Evolutionary conservation across 805 yeast genomes (phyloP).

Genomic region (Wickerhamiella siamensis): DNA sequence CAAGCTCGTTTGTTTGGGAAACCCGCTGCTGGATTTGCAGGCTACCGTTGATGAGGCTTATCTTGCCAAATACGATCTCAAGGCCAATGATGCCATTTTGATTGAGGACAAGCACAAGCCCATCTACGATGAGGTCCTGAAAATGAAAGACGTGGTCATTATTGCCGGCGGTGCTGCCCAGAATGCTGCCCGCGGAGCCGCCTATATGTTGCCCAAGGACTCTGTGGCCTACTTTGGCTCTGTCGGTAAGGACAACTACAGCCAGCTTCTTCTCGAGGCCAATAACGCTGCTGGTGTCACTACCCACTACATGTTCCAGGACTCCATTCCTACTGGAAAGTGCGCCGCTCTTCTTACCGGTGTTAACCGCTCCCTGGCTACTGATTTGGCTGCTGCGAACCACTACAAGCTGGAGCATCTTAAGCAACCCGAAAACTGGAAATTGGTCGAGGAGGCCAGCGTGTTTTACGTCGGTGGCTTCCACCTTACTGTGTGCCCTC

Average conservation of each 20-base stretch:
- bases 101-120: slow-evolving; percentile 73
- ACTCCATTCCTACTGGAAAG: slow-evolving; percentile 76
- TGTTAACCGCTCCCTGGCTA: slow-evolving; percentile 78
- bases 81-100: slow-evolving; percentile 88
- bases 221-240: slow-evolving; percentile 91
- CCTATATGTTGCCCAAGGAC: slow-evolving; percentile 65
- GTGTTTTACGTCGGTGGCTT: slow-evolving; percentile 94
- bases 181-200: slow-evolving; percentile 97
- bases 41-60: slow-evolving; percentile 49
- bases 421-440: slow-evolving; percentile 82
- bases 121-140: slow-evolving; percentile 66
- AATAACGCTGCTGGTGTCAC: slow-evolving; percentile 78
- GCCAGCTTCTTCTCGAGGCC: slow-evolving; percentile 68
- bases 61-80: slow-evolving; percentile 67
- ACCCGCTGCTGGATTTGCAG: slow-evolving; percentile 82
- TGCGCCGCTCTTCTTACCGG: slow-evolving; percentile 94
- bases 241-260: slow-evolving; percentile 84
- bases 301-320: slow-evolving; percentile 72
- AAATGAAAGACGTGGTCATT: slow-evolving; percentile 43
- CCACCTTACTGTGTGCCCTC: slow-evolving; percentile 96
- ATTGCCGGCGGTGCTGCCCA: slow-evolving; percentile 99
- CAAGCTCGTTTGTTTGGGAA: slow-evolving; percentile 76
- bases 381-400: slow-evolving; percentile 97
- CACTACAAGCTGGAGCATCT: slow-evolving; percentile 84
- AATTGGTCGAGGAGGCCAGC: slow-evolving; percentile 62